Evolutionary conservation across 495 filamentous ascomycete species (phyloP).

Genomic region (Tuber microsphaerosporum): DNA sequence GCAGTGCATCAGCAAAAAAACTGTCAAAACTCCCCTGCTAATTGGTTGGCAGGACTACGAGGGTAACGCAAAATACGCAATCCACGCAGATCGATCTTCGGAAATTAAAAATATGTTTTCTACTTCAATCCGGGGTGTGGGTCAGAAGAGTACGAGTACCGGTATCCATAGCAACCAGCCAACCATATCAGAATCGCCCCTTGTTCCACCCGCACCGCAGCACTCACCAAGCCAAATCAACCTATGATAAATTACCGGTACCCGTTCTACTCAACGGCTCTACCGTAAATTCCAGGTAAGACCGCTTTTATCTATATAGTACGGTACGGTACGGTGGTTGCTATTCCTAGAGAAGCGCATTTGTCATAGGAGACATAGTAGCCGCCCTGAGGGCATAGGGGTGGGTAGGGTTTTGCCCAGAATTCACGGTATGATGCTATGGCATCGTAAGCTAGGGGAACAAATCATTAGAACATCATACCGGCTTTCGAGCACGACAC

Average conservation of each 20-base stretch:
- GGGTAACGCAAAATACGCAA: slow-evolving; percentile 17
- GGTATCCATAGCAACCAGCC: slow-evolving; percentile 1
- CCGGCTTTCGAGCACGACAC: neutral
- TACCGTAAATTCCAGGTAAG: too few relatives aligned
- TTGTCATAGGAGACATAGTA: too few relatives aligned
- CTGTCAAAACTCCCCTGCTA: neutral
- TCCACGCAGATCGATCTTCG: slow-evolving; percentile 27
- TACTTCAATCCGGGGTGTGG: slow-evolving; percentile 14
- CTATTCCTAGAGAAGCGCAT: too few relatives aligned
- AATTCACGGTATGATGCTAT: too few relatives aligned
- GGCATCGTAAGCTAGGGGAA: too few relatives aligned
- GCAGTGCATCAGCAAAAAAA: neutral
- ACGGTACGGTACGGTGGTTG: too few relatives aligned
- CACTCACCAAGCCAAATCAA: neutral
- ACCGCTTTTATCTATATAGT: too few relatives aligned
- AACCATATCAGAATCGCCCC: neutral
- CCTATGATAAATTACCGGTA: neutral
- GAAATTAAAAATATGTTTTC: slow-evolving; percentile 27
- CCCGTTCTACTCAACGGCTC: too few relatives aligned
- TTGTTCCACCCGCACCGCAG: neutral
- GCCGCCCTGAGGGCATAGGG: too few relatives aligned
- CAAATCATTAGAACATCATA: neutral
- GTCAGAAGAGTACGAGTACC: neutral
- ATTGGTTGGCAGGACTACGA: neutral
- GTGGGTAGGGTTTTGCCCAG: too few relatives aligned